A percentile compares a stretch with the other conserved stretches of the same genome.
Evolutionary conservation across 345 rosid genomes (phyloP).

Genomic region (Eutrema heterophyllum): DNA sequence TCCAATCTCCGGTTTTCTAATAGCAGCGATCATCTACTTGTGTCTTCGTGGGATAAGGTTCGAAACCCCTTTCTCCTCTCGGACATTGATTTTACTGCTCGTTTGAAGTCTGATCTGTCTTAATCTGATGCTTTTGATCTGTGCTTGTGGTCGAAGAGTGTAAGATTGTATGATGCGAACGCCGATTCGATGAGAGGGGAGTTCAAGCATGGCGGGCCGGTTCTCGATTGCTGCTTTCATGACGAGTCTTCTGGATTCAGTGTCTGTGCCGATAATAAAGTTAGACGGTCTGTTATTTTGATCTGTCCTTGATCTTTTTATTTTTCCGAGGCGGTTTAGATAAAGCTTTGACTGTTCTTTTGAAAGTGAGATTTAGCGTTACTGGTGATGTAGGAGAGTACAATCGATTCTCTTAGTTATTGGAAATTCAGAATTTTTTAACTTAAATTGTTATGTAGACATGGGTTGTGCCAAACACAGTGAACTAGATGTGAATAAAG

Average conservation of each 20-base stretch:
- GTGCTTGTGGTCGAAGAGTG: constrained; percentile 40
- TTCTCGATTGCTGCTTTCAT: constrained; percentile 95
- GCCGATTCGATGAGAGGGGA: constrained; percentile 74
- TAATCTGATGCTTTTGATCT: background rate
- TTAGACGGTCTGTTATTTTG: constrained; percentile 47
- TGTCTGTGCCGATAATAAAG: constrained; percentile 67
- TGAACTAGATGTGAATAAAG: background rate
- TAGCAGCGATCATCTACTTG: constrained; percentile 89
- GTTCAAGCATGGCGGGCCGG: constrained; percentile 87
- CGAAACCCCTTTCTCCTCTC: background rate
- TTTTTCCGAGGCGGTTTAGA: background rate
- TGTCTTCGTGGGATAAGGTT: constrained; percentile 98
- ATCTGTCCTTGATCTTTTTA: background rate
- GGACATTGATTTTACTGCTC: background rate
- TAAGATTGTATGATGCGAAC: constrained; percentile 77
- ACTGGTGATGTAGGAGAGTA: background rate
- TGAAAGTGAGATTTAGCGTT: background rate
- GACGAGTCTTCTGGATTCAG: constrained; percentile 97
- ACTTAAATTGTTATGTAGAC: background rate
- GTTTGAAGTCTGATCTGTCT: background rate
- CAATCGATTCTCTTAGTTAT: background rate
- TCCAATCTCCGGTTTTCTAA: constrained; percentile 94
- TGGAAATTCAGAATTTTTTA: no score
- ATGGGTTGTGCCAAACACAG: background rate
- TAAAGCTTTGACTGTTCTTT: background rate